Percentiles rank a stretch among this genome's conserved stretches.
Evolutionary conservation across 2,329 filamentous ascomycete species (phyloP).

Genomic region (Paraconiothyrium sp.): DNA sequence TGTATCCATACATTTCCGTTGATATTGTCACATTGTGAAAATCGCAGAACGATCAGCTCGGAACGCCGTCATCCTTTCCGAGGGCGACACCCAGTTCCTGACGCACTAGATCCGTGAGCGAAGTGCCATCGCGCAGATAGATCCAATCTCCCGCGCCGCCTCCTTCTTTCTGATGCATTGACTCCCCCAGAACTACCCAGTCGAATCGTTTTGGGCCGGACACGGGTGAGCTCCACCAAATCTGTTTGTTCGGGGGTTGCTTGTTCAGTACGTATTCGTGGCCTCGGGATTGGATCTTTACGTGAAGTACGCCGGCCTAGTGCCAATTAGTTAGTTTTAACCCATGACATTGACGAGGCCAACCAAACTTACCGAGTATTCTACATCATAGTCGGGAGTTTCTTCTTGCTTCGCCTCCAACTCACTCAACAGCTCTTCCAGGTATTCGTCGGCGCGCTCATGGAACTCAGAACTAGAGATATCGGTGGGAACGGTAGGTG

Average conservation of each 20-base stretch:
- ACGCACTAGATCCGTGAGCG: conserved; percentile 75
- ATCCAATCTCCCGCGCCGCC: conserved; percentile 81
- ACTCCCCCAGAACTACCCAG: conserved; percentile 79
- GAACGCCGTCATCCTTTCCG: conserved; percentile 41
- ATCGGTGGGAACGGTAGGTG: conserved; percentile 65
- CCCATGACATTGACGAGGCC: neutral
- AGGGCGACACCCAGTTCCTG: conserved; percentile 77
- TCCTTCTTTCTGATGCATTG: conserved; percentile 81
- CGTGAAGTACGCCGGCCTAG: conserved; percentile 87
- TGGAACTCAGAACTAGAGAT: conserved; percentile 79
- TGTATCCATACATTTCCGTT: neutral
- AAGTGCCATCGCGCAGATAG: conserved; percentile 84
- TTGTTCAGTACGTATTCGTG: conserved; percentile 94
- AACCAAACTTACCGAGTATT: conserved; percentile 76
- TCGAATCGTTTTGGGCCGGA: conserved; percentile 95
- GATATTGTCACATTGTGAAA: neutral
- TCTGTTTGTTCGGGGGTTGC: conserved; percentile 95
- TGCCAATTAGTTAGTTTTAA: conserved; percentile 16
- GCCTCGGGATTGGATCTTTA: conserved; percentile 74
- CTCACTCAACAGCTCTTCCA: conserved; percentile 66
- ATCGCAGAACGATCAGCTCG: conserved; percentile 29
- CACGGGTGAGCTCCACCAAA: conserved; percentile 93
- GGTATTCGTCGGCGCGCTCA: conserved; percentile 77
- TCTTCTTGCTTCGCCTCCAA: conserved; percentile 80
- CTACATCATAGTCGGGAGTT: conserved; percentile 81